Percentiles rank a stretch among this genome's conserved stretches.
Conservation (phyloP, 805 yeast species). For the Kodamaea leandrae region DNA sequence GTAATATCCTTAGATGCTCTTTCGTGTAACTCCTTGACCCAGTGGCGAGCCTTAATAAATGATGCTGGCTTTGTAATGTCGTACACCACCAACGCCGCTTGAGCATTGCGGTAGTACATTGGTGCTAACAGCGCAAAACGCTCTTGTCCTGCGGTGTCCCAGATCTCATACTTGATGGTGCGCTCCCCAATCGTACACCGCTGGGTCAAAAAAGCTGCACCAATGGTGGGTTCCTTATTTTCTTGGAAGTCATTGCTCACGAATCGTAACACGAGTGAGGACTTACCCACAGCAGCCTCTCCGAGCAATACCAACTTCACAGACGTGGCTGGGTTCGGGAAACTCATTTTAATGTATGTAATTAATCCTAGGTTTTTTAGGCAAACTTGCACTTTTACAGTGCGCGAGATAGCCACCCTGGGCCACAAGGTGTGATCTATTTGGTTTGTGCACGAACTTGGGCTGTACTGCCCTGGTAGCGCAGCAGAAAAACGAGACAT, state of each 20-base stretch:
- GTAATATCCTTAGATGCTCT: constrained; percentile 91
- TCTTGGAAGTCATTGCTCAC: constrained; percentile 96
- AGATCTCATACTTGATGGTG: constrained; percentile 87
- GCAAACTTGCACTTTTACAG: background rate
- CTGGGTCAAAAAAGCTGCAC: constrained; percentile 96
- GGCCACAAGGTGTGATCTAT: constrained; percentile 9
- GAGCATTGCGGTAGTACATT: constrained; percentile 96
- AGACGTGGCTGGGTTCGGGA: constrained; percentile 51
- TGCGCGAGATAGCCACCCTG: background rate
- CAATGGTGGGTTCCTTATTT: constrained; percentile 96
- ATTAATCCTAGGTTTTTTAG: background rate
- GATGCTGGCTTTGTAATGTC: constrained; percentile 94
- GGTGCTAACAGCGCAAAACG: constrained; percentile 95
- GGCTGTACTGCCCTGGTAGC: too few relatives aligned
- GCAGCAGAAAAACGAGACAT: too few relatives aligned
- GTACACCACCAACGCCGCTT: constrained; percentile 93
- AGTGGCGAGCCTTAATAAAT: constrained; percentile 89
- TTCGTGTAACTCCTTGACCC: constrained; percentile 95
- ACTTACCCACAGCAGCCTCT: constrained; percentile 97
- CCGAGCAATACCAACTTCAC: constrained; percentile 91
- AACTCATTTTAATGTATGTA: constrained; percentile 18
- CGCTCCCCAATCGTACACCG: constrained; percentile 82
- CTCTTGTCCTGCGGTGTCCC: constrained; percentile 99
- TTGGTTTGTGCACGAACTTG: constrained; percentile 5
- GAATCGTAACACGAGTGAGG: constrained; percentile 86